Evolutionary conservation across 2,329 filamentous ascomycete genomes (phyloP), one percentile per base, ranked within the genome.

Genomic region (Mollisiaceae sp.): DNA sequence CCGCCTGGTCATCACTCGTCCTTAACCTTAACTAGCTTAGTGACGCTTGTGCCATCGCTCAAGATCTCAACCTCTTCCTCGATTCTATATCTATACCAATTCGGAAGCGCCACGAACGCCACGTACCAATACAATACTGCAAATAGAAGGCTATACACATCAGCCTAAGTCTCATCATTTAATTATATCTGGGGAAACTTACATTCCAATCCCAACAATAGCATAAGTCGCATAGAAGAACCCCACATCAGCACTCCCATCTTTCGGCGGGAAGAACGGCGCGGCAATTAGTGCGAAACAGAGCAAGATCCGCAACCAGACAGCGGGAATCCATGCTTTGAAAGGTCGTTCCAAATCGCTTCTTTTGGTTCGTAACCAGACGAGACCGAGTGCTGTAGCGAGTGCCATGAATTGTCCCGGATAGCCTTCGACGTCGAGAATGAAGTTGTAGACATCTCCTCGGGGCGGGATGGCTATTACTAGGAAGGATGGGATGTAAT

Each of bases 111-210:
- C 2, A 86, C 80, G 0, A 88, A 88, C 85, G 87, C 90, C 1
- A 90, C 67, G 68, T 86, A 88, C 91, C 90, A 93, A 73, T 92
- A 92, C 0, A 86, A 1, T 0, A 89, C 73, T 0, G 85, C 88
- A 57, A 86, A 84, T 0, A 83, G 39, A 39, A 91, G 78, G 62
- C 86, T 90, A 64, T 11, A 0, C 18, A 15, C 5, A 41, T 75
- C 69, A 57, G 55, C n/a, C 18, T 9, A 32, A 12, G 8, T 18
- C 18, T 35, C 24, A 54, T 12, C 18, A 6, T 6, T 18, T 22
- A 15, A 22, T 57, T 2, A 52, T 22, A 39, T 27, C 15, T 6
- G 2, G 27, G 38, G 8, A 9, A 62, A 81, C 84, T 80, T 78
- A 86, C 83, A 85, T 81, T 22, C 79, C 78, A 11, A 82, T 77